Evolutionary conservation across 345 rosid species (phyloP), one percentile per base, ranked within the genome.

Genomic region (Physaria fendleri): DNA sequence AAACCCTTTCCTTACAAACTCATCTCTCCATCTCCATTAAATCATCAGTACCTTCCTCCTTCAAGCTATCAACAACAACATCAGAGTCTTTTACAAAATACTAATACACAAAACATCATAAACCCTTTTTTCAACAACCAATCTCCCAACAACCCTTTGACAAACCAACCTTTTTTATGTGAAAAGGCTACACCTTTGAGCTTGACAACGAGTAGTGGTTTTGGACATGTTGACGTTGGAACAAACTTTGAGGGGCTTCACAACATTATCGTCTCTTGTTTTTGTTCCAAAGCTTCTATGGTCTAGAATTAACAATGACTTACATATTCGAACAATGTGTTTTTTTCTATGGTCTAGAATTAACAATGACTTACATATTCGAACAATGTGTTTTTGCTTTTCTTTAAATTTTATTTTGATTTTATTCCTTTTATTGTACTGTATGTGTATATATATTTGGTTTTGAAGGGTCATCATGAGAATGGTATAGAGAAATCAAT

Each of bases 61-160:
- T 68, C 59, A 13, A 69, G 56, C 6, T 20, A 13, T 4, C 57
- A 51, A 12, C 12, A 13, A 1, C 41, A 52, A 17, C 57, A 59
- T 2, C 59, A 50, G 35, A 70, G 9, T 48, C 76, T 22, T 56
- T 74, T 47, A 43, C 45, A 78, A 35, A 62, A 73, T 64, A 66
- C 58, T 33, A 78, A 72, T 75, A 66, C 74, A 41, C 87, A 79
- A 56, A 54, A 41, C 37, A 39, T 41, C 37, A 1, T 54, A 23
- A 81, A 72, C 76, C 86, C 83, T 46, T 71, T 78, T 67, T 68
- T 80, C 41, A 75, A 77, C 47, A 73, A 79, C 64, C 88, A 84
- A 21, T 65, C 87, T 22, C 69, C 41, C 6, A 75, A 67, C 63
- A 74, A 67, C 74, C 71, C 59, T 44, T 68, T 23, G 44, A 39